Conservation (phyloP, 2,329 filamentous ascomycete species). For the Botrytis paeoniae region DNA sequence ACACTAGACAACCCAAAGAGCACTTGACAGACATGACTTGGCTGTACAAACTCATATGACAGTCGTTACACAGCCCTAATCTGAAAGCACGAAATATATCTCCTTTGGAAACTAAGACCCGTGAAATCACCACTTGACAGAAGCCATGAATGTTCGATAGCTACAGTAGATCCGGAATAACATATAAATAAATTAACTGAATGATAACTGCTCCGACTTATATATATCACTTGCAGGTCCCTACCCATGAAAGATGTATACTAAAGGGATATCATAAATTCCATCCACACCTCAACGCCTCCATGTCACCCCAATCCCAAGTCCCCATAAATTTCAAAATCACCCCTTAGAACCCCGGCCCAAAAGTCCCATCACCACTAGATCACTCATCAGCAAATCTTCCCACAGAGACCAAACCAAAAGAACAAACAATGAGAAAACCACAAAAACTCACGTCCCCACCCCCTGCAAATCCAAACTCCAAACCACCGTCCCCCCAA, state of each 20-base stretch:
- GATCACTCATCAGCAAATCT: not conserved
- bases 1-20: too few relatives aligned
- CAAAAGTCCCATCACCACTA: conserved; percentile 16
- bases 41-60: too few relatives aligned
- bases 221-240: not conserved
- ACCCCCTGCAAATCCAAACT: conserved; percentile 18
- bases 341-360: not conserved
- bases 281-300: not conserved
- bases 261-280: not conserved
- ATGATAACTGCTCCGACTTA: not conserved
- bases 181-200: not conserved
- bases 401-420: too few relatives aligned
- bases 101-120: rapidly evolving
- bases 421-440: too few relatives aligned
- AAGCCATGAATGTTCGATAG: not conserved
- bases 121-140: not conserved
- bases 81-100: too few relatives aligned
- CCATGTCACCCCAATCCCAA: not conserved
- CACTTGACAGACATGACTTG: too few relatives aligned
- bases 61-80: too few relatives aligned
- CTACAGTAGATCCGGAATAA: not conserved
- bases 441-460: conserved; percentile 11
- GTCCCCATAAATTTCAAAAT: not conserved
- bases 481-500: conserved; percentile 32
- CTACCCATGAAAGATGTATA: not conserved